Base-by-base conservation (phyloP, 2,329 filamentous ascomycete genomes). In the Venturia carpophila region DNA sequence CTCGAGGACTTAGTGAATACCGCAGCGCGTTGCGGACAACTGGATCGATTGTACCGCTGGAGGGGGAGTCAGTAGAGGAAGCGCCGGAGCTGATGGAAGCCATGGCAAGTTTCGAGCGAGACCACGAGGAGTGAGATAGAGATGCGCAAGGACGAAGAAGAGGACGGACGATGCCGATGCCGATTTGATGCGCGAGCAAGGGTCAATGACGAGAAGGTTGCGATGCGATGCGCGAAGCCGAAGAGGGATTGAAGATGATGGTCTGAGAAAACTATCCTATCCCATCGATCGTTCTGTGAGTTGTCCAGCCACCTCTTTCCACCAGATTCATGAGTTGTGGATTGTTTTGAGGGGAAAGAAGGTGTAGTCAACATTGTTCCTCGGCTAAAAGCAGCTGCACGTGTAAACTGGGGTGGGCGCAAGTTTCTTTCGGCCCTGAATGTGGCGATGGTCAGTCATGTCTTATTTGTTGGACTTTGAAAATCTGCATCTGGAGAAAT, bases 11-110 rank as follows among this genome's bases (percentile, higher is more conserved):
- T 64, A 87, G 76, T 66, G 90, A 94, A 77, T 96, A 92, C 69
- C 92, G 88, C 66, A 97, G 82, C 55, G 91, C 87, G 75, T 94
- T 95, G 75, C 90, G 90, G 65, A 95, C 82, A 68, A 95, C 82
- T 5, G 90, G 88, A 69, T 93, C 89, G 67, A 82, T 71, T 5
- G 68, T 19, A 34, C 65, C 56, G 27, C 21, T 63, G 24, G 47
- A 62, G 13, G 43, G 37, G 17, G 65, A 66, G 27, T 13, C 42
- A 2, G 43, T 43, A 17, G 64, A 58, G 9, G 62, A 60, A 19
- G 64, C 58, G 39, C 55, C 52, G 41, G 61, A 60, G 37, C 34
- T 47, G 24, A 55, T 10, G 10, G 62, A 60, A 19, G 49, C 62
- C 61, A 65, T 66, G 6, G 34, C 30, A 15, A 37, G 17, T 24